phyloP scores from a whole-genome alignment of 345 rosid genomes.

The Gossypium herbaceum region DNA sequence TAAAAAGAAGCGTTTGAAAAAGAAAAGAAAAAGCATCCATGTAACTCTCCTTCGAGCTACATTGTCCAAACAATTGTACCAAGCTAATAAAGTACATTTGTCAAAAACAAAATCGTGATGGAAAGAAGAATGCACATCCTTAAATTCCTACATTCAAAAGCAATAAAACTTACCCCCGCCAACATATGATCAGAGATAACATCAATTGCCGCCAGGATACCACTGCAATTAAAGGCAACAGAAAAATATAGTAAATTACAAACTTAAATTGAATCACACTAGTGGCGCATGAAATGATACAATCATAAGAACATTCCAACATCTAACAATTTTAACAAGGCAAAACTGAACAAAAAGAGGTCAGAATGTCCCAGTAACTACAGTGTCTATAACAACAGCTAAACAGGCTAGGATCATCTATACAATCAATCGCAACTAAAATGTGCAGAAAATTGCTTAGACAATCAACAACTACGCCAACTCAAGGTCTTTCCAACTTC shows the following conservation, averaged over 20 bases:
- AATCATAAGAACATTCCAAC: not conserved
- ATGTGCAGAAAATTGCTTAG: constrained; percentile 6
- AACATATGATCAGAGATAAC: constrained; percentile 58
- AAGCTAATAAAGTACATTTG: not conserved
- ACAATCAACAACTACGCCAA: constrained; percentile 1
- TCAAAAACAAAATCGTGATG: not conserved
- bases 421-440: not conserved
- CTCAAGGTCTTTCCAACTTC: not conserved
- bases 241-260: not conserved
- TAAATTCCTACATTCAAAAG: not conserved
- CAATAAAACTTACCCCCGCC: constrained; percentile 72
- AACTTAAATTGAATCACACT: not conserved
- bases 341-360: not conserved
- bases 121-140: not conserved
- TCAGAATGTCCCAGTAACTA: not conserved
- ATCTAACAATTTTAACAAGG: not conserved
- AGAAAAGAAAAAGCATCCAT: constrained; percentile 1
- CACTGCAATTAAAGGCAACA: constrained; percentile 44
- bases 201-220: constrained; percentile 92
- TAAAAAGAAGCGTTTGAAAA: not conserved
- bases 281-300: not conserved
- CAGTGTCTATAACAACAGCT: not conserved
- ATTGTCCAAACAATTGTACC: not conserved
- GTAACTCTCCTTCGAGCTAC: not conserved
- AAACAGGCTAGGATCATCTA: not conserved